Evolutionary conservation across 352 stramenopile species (phyloP), one percentile per base, ranked within the genome.

Genomic region (Globisporangium spinosum): DNA sequence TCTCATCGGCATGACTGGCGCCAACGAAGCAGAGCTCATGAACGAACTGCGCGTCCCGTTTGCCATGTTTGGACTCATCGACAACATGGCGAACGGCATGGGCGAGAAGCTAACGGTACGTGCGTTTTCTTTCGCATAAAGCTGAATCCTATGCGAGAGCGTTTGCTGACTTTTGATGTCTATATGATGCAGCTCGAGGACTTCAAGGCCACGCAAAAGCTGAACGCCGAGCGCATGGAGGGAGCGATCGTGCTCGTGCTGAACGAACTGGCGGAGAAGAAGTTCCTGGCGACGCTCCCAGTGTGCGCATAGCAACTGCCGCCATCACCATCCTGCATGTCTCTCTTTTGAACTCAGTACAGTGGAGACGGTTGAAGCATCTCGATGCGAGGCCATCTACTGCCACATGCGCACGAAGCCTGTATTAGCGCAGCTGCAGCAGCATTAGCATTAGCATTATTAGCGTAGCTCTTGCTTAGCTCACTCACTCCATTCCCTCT

Each of bases 21-120:
- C 85, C 20, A 93, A 97, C 67, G 90, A 97, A 70, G 89, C 90
- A 43, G 86, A 92, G 69, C 75, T 95, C 5, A 79, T 92, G 25
- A 94, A 93, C 65, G 90, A 97, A 54, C 73, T 96, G 58, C 76
- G 74, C 20, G 69, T 93, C 45, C 89, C 87, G 17, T 95, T 94
- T 57, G 87, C 86, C 32, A 96, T 96, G 86, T 87, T 97, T 25
- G 79, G 76, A 58, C 91, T 96, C 65, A 87, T 97, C 53, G 90
- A 97, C 77, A 97, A 97, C 72, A 74, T 96, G 74, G 85, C 84
- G 63, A 94, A 97, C 68, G 90, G 90, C 38, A 75, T 97, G 15
- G 87, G 88, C 60, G 75, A 92, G 38, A 75, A 86, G 53, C 81
- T 95, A 51, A 92, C 87, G 73, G 79, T 87, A 57, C 40, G 74